Percentiles rank a stretch among this genome's conserved stretches.
Conservation (phyloP, 129 eudicot species). For the Centrapalus pauciflorus region DNA sequence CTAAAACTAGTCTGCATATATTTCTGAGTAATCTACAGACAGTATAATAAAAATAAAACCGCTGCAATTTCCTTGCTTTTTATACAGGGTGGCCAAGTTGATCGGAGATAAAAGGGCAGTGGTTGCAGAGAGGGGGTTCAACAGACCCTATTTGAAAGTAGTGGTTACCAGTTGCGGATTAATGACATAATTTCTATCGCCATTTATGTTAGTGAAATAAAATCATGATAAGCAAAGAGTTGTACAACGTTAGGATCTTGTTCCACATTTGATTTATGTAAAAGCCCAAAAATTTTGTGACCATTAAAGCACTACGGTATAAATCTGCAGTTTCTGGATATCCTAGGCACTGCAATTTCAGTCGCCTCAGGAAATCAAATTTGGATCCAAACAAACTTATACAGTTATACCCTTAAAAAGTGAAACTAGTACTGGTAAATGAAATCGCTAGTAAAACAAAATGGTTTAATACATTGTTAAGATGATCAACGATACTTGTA, state of each 20-base stretch:
- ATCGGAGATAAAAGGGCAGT: constrained; percentile 96
- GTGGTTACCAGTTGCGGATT: constrained; percentile 79
- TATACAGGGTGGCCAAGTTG: constrained; percentile 87
- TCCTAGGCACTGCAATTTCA: neutral
- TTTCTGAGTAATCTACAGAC: neutral
- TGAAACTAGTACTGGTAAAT: neutral
- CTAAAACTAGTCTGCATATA: neutral
- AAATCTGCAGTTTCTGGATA: constrained; percentile 1
- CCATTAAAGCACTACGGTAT: constrained; percentile 6
- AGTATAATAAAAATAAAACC: neutral
- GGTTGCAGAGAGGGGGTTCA: constrained; percentile 95
- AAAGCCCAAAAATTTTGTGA: constrained; percentile 6
- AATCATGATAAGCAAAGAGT: constrained; percentile 7
- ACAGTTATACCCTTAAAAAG: constrained; percentile 4
- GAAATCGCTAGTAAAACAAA: neutral
- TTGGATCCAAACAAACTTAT: constrained; percentile 27
- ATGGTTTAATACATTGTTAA: constrained; percentile 1
- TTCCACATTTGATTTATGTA: constrained; percentile 1
- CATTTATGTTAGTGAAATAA: constrained; percentile 11
- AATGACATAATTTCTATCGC: constrained; percentile 25
- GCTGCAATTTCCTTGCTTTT: neutral
- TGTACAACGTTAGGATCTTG: constrained; percentile 19
- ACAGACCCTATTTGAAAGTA: constrained; percentile 88
- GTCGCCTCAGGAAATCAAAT: constrained; percentile 19
- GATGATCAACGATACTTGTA: neutral